Evolutionary conservation across 2,329 filamentous ascomycete genomes (phyloP), one percentile per base, ranked within the genome.

Genomic region (Macrophomina tecta): DNA sequence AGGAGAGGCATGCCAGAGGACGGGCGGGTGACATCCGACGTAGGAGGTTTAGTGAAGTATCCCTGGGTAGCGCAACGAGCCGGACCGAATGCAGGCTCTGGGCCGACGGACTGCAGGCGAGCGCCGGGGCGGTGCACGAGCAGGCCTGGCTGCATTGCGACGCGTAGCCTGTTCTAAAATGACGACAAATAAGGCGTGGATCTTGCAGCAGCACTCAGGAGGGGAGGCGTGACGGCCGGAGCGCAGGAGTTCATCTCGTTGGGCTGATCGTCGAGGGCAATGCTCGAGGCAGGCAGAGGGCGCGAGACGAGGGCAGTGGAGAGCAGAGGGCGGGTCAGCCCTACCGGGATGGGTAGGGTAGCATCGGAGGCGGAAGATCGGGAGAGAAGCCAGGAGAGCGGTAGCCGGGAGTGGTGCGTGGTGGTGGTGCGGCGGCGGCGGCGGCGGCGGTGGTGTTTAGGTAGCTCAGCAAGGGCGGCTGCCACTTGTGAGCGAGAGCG

Each of bases 11-110:
- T 16, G 40, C 38, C 28, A n/a, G 30, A 23, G 28, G 23, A 40
- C 23, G 34, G 30, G 38, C 56, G 56, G 55, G 40, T 34, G n/a
- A 48, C 58, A 38, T 62, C 45, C 30, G 58, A 49, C 30, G 45
- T 28, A 62, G 58, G 58, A 62, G 58, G 28, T 23, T 62, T 49
- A 49, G 32, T 62, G 42, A 49, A 30, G 42, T 14, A 9, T 12
- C 36, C 36, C 36, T 61, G 56, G 42, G 42, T 36, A 49, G 55
- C 53, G 38, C 38, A 32, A 28, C 45, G 42, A 62, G n/a, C 58
- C 58, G 58, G 45, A 49, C 56, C 56, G 56, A 61, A 61, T 61
- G 56, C 18, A 32, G 23, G 36, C 32, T 23, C 52, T 55, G 5
- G 23, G n/a, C n/a, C 42, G 42, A 5, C 16, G 12, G n/a, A 9